Evolutionary conservation across 1,139 yeast genomes (phyloP), one percentile per base, ranked within the genome.

Genomic region (Schwanniomyces etchellsii): DNA sequence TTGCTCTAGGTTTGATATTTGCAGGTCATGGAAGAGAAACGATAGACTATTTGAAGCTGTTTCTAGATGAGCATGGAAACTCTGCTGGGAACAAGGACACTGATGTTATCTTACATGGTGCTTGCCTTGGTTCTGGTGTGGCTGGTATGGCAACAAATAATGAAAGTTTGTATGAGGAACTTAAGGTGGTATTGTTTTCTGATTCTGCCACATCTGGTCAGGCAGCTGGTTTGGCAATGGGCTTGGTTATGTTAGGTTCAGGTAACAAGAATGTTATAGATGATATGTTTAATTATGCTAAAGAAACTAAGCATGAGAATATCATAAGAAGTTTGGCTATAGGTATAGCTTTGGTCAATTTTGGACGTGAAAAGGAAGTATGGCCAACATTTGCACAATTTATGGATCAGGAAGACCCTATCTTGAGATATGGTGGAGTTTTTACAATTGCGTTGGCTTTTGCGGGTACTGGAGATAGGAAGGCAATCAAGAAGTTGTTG

Each of bases 201-300:
- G 98, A 91, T 50, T 81, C 93, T 27, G 98, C 97, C 3, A 72
- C 86, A 31, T 86, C 96, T 5, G 95, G 97, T 39, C 96, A 89
- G 55, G 96, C 96, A 27, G 96, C 97, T 20, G 97, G 96, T 30
- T 67, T 89, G 42, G 89, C 94, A 27, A 88, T 93, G 93, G 99
- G 99, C 42, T 70, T 91, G 45, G 88, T 86, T 7, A 86, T 85
- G 95, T 73, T 91, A 42, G 98, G 98, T 14, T 81, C 95, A n/a
- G 94, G 93, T 34, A 69, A 81, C 43, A 76, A 75, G 44, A 61
- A 64, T 28, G 89, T 86, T 4, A 73, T 81, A 35, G 67, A 70
- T 37, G 96, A 89, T 50, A 84, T 91, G 95, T 65, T 85, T 30
- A 77, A 85, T 6, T 91, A 88, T 57, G 96, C 97, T 6, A 83